Evolutionary conservation across 305 asterid genomes (phyloP).

Genomic region (Fraxinus sp.): DNA sequence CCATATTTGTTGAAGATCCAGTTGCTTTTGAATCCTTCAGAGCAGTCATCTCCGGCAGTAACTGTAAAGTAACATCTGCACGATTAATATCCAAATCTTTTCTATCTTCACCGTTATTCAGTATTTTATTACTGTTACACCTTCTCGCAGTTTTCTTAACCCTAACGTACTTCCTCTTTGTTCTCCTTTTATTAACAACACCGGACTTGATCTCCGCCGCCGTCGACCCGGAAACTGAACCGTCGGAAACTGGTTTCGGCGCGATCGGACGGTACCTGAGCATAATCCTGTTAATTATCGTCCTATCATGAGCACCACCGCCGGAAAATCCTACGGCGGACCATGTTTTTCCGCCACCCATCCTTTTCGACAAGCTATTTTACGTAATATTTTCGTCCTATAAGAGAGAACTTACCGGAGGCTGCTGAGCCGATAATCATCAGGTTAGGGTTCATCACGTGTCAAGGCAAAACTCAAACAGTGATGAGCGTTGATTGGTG

Average conservation of each 20-base stretch:
- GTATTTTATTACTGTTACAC: conserved; percentile 1
- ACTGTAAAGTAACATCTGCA: conserved; percentile 10
- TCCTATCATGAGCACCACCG: conserved; percentile 13
- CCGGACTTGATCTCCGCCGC: background rate
- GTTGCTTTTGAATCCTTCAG: background rate
- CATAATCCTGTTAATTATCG: conserved; percentile 25
- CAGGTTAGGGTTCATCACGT: conserved; percentile 22
- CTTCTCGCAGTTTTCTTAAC: conserved; percentile 23
- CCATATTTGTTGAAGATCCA: background rate
- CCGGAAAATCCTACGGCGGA: background rate
- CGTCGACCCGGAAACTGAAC: background rate
- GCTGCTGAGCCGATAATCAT: conserved; percentile 19
- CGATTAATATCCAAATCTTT: background rate
- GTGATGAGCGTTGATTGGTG: conserved; percentile 27
- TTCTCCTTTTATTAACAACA: conserved; percentile 9
- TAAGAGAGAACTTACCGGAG: background rate
- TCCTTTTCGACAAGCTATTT: background rate
- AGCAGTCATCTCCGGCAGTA: conserved; percentile 17
- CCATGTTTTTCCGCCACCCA: conserved; percentile 18
- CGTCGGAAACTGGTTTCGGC: conserved; percentile 26
- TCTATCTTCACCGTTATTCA: background rate
- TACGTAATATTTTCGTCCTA: background rate
- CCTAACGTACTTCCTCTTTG: conserved; percentile 33
- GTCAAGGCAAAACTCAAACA: conserved; percentile 24
- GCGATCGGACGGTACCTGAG: conserved; percentile 32